Conservation (phyloP, 805 yeast species). For the Saccharomycopsis vini region DNA sequence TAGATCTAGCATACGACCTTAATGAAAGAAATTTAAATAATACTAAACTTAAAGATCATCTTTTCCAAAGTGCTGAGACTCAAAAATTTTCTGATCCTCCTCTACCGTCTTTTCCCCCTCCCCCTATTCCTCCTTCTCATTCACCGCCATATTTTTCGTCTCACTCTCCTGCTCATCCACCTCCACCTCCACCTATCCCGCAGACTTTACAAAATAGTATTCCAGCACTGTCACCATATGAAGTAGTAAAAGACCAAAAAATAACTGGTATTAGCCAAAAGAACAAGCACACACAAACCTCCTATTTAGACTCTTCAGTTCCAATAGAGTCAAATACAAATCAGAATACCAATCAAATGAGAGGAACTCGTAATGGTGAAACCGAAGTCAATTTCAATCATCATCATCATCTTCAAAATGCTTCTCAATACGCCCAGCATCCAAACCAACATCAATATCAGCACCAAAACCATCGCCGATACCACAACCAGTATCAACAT, state of each 20-base stretch:
- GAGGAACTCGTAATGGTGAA: slow-evolving; percentile 1
- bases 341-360: not conserved
- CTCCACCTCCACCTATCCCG: slow-evolving; percentile 6
- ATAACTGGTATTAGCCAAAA: not conserved
- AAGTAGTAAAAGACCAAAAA: slow-evolving; percentile 12
- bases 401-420: slow-evolving; percentile 3
- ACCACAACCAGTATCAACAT: slow-evolving; percentile 11
- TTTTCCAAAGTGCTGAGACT: no score
- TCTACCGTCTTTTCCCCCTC: not conserved
- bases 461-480: not conserved
- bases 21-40: no score
- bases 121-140: not conserved
- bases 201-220: slow-evolving; percentile 5
- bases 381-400: slow-evolving; percentile 1
- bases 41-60: no score
- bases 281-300: slow-evolving; percentile 4
- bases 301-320: not conserved
- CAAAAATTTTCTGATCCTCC: no score
- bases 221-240: slow-evolving; percentile 20
- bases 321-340: no score
- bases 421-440: not conserved
- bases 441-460: not conserved
- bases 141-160: not conserved
- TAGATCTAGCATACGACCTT: no score
- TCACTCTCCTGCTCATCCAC: slow-evolving; percentile 3